A percentile compares a stretch with the other conserved stretches of the same genome.
These are phyloP conservation scores for Eleusine indica DNA, from an alignment of 176 grass and related monocot species.

Conservation along the genomic window DNA sequence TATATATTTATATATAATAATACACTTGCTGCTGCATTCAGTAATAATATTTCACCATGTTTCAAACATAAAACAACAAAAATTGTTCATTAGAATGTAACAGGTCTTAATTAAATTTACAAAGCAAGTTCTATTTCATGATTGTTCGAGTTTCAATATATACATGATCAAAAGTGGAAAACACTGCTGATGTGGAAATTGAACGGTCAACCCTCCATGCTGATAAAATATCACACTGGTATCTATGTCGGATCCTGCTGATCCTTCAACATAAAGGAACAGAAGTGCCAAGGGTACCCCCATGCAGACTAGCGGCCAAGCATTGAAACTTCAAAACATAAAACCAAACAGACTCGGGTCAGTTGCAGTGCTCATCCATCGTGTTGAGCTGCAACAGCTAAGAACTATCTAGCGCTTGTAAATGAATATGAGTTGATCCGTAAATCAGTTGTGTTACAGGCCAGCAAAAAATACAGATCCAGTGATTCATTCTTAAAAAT, in stretches of 20 bases:
- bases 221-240: background rate
- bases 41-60: background rate
- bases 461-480: background rate
- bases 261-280: background rate
- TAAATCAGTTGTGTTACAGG: background rate
- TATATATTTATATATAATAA: too few species aligned
- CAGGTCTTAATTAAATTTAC: background rate
- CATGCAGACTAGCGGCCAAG: background rate
- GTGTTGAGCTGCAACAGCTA: background rate
- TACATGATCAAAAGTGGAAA: too few species aligned
- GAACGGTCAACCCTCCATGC: constrained; percentile 10
- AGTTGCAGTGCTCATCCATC: background rate
- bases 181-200: background rate
- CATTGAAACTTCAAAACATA: background rate
- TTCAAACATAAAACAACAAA: background rate
- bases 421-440: background rate
- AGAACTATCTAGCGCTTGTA: background rate
- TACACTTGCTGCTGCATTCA: background rate
- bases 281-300: background rate
- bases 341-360: too few species aligned
- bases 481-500: background rate
- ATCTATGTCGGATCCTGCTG: background rate
- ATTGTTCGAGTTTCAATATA: background rate
- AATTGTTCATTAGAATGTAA: background rate
- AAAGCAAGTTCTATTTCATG: background rate